Evolutionary conservation across 225 moss, liverwort and hornwort species (phyloP), one percentile per base, ranked within the genome.

Genomic region (Ulota crispa): DNA sequence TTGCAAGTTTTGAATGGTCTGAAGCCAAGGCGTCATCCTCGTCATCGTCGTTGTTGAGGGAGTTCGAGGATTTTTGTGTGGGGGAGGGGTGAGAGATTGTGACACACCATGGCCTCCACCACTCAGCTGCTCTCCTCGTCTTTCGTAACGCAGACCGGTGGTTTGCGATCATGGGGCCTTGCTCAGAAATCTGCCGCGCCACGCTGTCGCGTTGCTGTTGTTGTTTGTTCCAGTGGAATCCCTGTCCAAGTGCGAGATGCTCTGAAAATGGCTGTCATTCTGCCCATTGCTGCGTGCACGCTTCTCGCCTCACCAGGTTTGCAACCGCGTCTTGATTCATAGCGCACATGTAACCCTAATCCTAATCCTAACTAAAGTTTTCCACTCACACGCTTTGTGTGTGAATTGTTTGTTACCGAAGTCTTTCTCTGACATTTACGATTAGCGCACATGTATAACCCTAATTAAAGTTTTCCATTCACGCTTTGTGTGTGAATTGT

Each of bases 231-330:
- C 28, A 11, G 15, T 50, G 77, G 65, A 62, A 15, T 73, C 27
- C 54, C 66, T 52, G 77, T 61, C 8, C 55, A 21, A 24, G 74
- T 78, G 83, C 76, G 82, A 26, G 82, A 84, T 13, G 60, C 60
- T 55, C 45, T 86, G 61, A 86, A 84, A 78, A 72, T 90, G 80
- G 82, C 86, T 47, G 88, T 82, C 14, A 36, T 90, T 64, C 37
- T 90, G 47, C 90, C 90, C 10, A 27, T 90, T 68, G 88, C 88
- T 75, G 86, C 86, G 14, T 86, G 82, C 75, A 63, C 86, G 9
- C 13, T 90, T 47, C 71, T 90, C 69, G 59, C 82, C 31, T 41
- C 71, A 30, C 85, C 78, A 78, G 89, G 86, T 86, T 66, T 36
- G 9, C 24, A 43, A 43, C 72, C 30, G 8, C 8, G 3, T 43